These are phyloP conservation scores for Picochlorum sp. DNA, from an alignment of 139 green algal species.

Conservation along the genomic window DNA sequence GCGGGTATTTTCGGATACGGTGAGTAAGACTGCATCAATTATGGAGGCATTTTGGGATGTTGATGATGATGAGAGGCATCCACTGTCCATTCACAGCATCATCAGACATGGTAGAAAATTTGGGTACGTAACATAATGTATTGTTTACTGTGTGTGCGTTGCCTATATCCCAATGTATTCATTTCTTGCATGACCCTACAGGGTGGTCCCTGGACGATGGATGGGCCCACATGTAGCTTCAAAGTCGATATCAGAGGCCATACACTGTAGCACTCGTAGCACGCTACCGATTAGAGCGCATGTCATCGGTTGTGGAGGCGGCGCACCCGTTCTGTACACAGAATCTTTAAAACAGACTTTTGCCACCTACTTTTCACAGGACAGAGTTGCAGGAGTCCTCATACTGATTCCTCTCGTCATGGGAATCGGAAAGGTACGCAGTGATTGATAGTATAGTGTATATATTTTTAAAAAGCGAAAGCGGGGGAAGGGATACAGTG, in stretches of 20 bases:
- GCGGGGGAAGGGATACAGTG: no score
- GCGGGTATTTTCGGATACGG: not conserved
- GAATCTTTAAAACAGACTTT: not conserved
- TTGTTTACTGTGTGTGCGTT: no score
- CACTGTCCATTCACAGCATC: conserved; percentile 76
- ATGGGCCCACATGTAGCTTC: conserved; percentile 81
- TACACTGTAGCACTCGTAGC: not conserved
- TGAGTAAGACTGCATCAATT: conserved; percentile 23
- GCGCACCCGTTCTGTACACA: conserved; percentile 53
- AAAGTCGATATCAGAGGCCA: conserved; percentile 45
- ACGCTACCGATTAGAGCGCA: conserved; percentile 51
- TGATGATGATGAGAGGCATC: conserved; percentile 15
- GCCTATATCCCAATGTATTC: not conserved
- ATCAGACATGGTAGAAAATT: conserved; percentile 43
- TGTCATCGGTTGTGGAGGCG: conserved; percentile 51
- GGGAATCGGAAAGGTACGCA: conserved; percentile 57
- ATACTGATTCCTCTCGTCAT: conserved; percentile 77
- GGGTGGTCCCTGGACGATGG: conserved; percentile 74
- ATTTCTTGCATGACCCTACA: conserved; percentile 23
- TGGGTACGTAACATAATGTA: conserved; percentile 36
- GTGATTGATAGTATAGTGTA: not conserved
- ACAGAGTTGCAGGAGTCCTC: conserved; percentile 32
- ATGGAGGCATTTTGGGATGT: conserved; percentile 43
- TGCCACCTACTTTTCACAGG: not conserved
- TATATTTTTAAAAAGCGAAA: not conserved